Evolutionary conservation across 2,329 filamentous ascomycete species (phyloP).

Genomic region (Rhinocladiella similis): DNA sequence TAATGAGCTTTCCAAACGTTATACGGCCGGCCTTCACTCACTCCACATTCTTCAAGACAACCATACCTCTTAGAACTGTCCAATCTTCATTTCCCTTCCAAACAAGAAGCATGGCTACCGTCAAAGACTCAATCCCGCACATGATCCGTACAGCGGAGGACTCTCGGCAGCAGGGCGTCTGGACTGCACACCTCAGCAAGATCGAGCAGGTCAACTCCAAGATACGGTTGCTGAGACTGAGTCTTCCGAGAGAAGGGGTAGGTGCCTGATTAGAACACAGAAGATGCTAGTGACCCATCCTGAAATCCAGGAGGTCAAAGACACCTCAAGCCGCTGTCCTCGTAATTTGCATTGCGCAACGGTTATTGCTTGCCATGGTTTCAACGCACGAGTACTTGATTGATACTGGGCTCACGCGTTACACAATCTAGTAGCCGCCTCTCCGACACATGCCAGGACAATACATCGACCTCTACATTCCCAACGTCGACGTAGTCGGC

Average conservation of each 20-base stretch:
- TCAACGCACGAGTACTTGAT: neutral
- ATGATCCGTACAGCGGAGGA: constrained; percentile 72
- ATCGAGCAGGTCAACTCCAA: constrained; percentile 66
- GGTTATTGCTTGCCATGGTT: too few relatives aligned
- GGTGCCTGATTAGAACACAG: constrained; percentile 14
- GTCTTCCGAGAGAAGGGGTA: constrained; percentile 50
- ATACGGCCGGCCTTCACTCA: neutral
- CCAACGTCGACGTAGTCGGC: constrained; percentile 67
- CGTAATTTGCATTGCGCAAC: too few relatives aligned
- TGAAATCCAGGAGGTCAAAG: too few relatives aligned
- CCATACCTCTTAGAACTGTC: too few relatives aligned
- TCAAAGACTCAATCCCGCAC: constrained; percentile 52
- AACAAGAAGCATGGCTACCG: constrained; percentile 25
- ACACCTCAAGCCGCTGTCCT: too few relatives aligned
- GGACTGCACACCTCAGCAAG: constrained; percentile 60
- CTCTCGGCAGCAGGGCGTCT: constrained; percentile 66
- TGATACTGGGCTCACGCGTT: constrained; percentile 12
- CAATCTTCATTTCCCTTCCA: neutral
- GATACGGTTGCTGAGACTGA: constrained; percentile 68
- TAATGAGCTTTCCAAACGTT: neutral
- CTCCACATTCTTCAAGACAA: too few relatives aligned
- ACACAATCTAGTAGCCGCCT: constrained; percentile 29
- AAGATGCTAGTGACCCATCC: too few relatives aligned
- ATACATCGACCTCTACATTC: constrained; percentile 83
- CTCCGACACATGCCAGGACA: constrained; percentile 75